Base-by-base conservation (phyloP, 1,284 basidiomycete genomes). In the Ceraceosorus guamensis region DNA sequence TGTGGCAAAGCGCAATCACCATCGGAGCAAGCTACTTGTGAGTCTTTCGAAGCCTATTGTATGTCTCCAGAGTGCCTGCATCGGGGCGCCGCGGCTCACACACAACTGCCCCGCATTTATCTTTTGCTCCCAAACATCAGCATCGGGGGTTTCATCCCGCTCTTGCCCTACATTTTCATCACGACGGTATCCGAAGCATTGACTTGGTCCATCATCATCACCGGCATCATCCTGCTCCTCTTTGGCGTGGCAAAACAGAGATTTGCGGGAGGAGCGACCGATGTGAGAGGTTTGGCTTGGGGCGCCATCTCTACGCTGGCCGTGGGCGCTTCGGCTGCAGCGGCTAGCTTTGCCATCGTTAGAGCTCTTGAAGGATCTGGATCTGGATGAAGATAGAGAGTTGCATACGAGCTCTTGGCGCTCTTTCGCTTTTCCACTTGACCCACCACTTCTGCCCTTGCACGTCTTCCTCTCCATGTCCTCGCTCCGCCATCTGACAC, bases 261-360 rank as follows among this genome's bases (percentile, higher is more conserved):
- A 2, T 56, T 61, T 7, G 70, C 70, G 3, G 70, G 70, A 24
- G 70, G 68, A n/a, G 52, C 55, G 41, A 59, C 53, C 39, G 62
- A 63, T 4, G 44, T 61, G 13, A 62, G 61, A 52, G 70, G 67
- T 6, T 64, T 83, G 71, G 75, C 88, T 7, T 89, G 87, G 82
- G 91, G 91, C n/a, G 89, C 90, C 1, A 73, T 89, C 24, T 87
- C 84, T 66, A 97, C 89, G n/a, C 79, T 93, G 53, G 79, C 88
- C 44, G 92, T 97, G 2, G 92, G 92, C 53, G 91, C 89, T 32
- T 79, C 88, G 0, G 91, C 92, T 0, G 90, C 92, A 0, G 91
- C 83, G 0, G 88, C 89, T 0, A 89, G 91, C 2, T 96, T 89
- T 75, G 86, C 81, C 1, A 85, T 96, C 59, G 91, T 95, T 47